Evolutionary conservation across 2,329 filamentous ascomycete species (phyloP).

Genomic region (Microdochium trichocladiopsis): DNA sequence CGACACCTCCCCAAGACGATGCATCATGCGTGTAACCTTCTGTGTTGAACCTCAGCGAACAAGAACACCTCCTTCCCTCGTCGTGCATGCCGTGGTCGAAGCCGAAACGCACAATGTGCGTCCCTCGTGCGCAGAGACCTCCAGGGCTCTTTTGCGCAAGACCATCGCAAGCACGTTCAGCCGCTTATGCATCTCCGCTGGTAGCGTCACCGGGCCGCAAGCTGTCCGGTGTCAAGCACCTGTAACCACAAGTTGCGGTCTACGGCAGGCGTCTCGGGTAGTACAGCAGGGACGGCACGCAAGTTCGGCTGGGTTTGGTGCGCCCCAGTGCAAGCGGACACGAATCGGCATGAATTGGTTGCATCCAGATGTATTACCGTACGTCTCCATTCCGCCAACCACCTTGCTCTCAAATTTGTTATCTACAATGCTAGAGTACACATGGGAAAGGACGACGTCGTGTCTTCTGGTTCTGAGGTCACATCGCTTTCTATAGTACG

Average conservation of each 20-base stretch:
- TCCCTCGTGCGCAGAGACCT: background rate
- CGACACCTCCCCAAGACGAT: background rate
- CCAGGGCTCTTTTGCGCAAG: background rate
- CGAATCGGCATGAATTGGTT: background rate
- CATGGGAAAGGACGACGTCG: slow-evolving; percentile 34
- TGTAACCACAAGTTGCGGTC: background rate
- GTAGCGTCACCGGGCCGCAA: background rate
- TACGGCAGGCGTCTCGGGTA: background rate
- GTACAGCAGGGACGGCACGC: background rate
- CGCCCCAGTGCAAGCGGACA: no score
- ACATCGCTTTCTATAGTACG: slow-evolving; percentile 61
- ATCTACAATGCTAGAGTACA: slow-evolving; percentile 70
- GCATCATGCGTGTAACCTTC: slow-evolving; percentile 1
- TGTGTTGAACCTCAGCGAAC: background rate
- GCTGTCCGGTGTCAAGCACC: background rate
- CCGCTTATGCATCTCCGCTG: background rate
- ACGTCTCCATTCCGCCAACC: background rate
- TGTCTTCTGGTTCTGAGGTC: background rate
- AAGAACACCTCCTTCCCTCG: background rate
- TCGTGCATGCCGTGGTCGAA: no score
- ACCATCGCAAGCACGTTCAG: background rate
- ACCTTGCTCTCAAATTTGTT: slow-evolving; percentile 29
- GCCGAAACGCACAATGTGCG: no score
- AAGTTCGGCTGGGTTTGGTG: background rate
- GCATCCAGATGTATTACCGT: background rate